Evolutionary conservation across 495 filamentous ascomycete species (phyloP).

Genomic region (Glutinoglossum americanum): DNA sequence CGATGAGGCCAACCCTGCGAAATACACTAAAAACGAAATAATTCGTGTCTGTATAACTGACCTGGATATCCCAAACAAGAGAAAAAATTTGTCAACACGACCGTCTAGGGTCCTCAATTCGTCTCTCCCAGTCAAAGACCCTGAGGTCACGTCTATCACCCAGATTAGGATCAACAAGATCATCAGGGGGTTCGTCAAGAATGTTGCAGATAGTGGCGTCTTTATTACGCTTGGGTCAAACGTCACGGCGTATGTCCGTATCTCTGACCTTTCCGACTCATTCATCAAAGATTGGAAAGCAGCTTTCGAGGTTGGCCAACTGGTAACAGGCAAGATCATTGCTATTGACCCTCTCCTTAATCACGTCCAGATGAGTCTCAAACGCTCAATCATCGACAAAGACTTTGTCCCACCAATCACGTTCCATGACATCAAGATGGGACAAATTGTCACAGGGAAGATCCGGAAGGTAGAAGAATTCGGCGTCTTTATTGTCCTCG

Average conservation of each 20-base stretch:
- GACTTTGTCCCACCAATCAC: constrained; percentile 47
- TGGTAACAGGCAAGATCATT: constrained; percentile 72
- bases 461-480: constrained; percentile 85
- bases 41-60: constrained; percentile 63
- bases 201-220: constrained; percentile 64
- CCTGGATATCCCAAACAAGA: constrained; percentile 67
- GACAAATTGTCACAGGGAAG: constrained; percentile 68
- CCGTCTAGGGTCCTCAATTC: constrained; percentile 79
- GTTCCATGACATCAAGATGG: constrained; percentile 50
- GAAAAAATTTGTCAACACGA: constrained; percentile 55
- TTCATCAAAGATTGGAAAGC: constrained; percentile 93
- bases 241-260: constrained; percentile 58
- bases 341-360: constrained; percentile 37
- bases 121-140: constrained; percentile 59
- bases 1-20: constrained; percentile 41
- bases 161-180: constrained; percentile 62
- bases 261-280: constrained; percentile 73
- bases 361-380: constrained; percentile 69
- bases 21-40: constrained; percentile 60
- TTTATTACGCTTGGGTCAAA: constrained; percentile 62
- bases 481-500: constrained; percentile 81
- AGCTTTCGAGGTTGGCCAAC: constrained; percentile 62
- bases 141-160: constrained; percentile 42
- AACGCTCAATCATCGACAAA: constrained; percentile 60
- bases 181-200: constrained; percentile 73